A percentile compares a stretch with the other conserved stretches of the same genome.
phyloP scores from a whole-genome alignment of 1,284 basidiomycete genomes.

The Paramarasmius palmivorus region DNA sequence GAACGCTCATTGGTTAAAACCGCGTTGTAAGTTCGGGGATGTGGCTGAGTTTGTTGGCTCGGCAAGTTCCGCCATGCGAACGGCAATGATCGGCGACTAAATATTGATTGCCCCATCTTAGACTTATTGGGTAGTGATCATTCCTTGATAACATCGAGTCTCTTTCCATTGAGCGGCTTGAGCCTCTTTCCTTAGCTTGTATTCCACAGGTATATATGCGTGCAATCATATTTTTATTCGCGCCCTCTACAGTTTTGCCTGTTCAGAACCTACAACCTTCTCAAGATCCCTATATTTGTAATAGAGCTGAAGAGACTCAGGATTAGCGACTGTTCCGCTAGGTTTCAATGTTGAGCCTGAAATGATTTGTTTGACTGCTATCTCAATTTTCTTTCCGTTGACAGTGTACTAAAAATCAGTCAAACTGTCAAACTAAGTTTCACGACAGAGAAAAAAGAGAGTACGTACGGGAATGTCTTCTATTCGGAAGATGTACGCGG shows the following conservation, averaged over 20 bases:
- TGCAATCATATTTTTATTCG: too few relatives aligned
- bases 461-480: constrained; percentile 62
- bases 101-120: too few relatives aligned
- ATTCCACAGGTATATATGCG: too few relatives aligned
- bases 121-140: too few relatives aligned
- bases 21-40: too few relatives aligned
- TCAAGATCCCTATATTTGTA: constrained; percentile 59
- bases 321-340: constrained; percentile 72
- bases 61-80: too few relatives aligned
- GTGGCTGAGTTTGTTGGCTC: too few relatives aligned
- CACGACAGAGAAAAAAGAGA: neutral
- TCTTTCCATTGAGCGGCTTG: too few relatives aligned
- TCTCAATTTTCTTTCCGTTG: constrained; percentile 76
- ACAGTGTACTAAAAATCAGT: constrained; percentile 55
- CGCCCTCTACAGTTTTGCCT: constrained; percentile 3
- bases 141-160: too few relatives aligned
- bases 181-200: too few relatives aligned
- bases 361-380: constrained; percentile 72
- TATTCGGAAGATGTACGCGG: constrained; percentile 61
- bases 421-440: neutral
- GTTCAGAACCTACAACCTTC: constrained; percentile 1
- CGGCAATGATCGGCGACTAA: neutral
- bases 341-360: constrained; percentile 60
- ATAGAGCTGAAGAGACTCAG: constrained; percentile 60
- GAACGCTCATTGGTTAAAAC: too few relatives aligned